Evolutionary conservation across 2,329 filamentous ascomycete species (phyloP).

Genomic region (Calonectria naviculata): DNA sequence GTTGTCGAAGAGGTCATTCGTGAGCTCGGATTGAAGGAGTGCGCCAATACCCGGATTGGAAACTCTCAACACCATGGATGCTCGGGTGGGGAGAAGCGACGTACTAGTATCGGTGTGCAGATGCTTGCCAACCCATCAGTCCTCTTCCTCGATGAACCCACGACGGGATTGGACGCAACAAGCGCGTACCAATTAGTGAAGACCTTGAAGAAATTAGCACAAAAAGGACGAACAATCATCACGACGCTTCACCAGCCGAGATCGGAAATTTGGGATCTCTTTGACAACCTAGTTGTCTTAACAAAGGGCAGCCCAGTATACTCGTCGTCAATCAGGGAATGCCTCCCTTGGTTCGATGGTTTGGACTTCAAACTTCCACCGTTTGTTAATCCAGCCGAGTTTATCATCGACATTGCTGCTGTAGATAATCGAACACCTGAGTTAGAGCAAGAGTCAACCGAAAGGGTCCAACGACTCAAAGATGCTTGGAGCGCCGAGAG

Average conservation of each 20-base stretch:
- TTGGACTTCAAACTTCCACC: slow-evolving; percentile 72
- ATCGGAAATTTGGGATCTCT: slow-evolving; percentile 83
- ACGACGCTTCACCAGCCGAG: slow-evolving; percentile 82
- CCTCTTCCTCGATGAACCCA: slow-evolving; percentile 83
- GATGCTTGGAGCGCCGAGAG: slow-evolving; percentile 65
- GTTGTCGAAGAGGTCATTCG: slow-evolving; percentile 83
- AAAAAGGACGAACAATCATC: slow-evolving; percentile 76
- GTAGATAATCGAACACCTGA: slow-evolving; percentile 78
- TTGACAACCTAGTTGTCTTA: slow-evolving; percentile 78
- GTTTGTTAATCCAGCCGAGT: slow-evolving; percentile 84
- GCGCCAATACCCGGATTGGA: slow-evolving; percentile 79
- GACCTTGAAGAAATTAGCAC: slow-evolving; percentile 75
- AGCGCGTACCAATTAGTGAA: slow-evolving; percentile 80
- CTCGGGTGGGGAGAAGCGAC: slow-evolving; percentile 81
- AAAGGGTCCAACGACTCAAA: slow-evolving; percentile 71
- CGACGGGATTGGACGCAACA: slow-evolving; percentile 81
- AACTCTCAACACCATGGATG: slow-evolving; percentile 79
- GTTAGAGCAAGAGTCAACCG: slow-evolving; percentile 68
- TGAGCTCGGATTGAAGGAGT: slow-evolving; percentile 81
- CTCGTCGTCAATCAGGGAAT: slow-evolving; percentile 68
- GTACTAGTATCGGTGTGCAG: slow-evolving; percentile 82
- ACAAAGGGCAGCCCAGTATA: slow-evolving; percentile 76
- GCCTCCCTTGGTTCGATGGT: slow-evolving; percentile 71
- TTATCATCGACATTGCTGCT: slow-evolving; percentile 79
- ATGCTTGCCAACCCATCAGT: slow-evolving; percentile 83